These are phyloP conservation scores for Pseudoperonospora humuli DNA, from an alignment of 352 stramenopile genomes.

Conservation along the genomic window DNA sequence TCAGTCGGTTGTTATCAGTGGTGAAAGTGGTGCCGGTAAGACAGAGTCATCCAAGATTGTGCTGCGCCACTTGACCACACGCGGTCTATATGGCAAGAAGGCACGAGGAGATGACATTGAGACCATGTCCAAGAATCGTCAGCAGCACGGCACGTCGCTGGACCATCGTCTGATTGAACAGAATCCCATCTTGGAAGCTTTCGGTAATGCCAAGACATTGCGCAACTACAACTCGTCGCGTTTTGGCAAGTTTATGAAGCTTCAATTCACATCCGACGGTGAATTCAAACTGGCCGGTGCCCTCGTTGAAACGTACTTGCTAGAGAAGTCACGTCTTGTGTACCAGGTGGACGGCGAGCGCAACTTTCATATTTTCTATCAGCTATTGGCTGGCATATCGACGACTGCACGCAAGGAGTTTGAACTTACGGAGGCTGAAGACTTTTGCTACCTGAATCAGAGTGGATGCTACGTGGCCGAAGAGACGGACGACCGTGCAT, in stretches of 20 bases:
- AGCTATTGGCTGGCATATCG: conserved; percentile 74
- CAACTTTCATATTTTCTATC: conserved; percentile 96
- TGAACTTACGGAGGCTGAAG: conserved; percentile 62
- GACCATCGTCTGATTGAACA: conserved; percentile 82
- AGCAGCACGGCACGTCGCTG: conserved; percentile 54
- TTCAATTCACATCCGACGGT: conserved; percentile 88
- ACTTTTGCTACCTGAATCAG: conserved; percentile 93
- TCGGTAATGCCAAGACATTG: conserved; percentile 93
- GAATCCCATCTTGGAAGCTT: conserved; percentile 93
- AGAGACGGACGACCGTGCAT: conserved; percentile 87
- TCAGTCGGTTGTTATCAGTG: conserved; percentile 82
- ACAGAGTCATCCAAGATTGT: conserved; percentile 89
- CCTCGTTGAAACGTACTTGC: conserved; percentile 84
- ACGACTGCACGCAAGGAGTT: conserved; percentile 45
- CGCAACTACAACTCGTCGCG: conserved; percentile 92
- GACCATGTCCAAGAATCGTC: conserved; percentile 34
- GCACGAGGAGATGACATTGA: conserved; percentile 71
- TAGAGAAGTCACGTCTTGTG: conserved; percentile 84
- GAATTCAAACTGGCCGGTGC: conserved; percentile 80
- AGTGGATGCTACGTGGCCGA: conserved; percentile 89
- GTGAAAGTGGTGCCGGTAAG: conserved; percentile 84
- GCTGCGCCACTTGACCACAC: conserved; percentile 81
- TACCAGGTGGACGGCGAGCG: conserved; percentile 87
- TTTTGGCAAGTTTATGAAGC: conserved; percentile 95
- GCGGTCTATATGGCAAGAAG: conserved; percentile 82